Conservation (phyloP, 75 land plant species). For the Pinus tabuliformis region DNA sequence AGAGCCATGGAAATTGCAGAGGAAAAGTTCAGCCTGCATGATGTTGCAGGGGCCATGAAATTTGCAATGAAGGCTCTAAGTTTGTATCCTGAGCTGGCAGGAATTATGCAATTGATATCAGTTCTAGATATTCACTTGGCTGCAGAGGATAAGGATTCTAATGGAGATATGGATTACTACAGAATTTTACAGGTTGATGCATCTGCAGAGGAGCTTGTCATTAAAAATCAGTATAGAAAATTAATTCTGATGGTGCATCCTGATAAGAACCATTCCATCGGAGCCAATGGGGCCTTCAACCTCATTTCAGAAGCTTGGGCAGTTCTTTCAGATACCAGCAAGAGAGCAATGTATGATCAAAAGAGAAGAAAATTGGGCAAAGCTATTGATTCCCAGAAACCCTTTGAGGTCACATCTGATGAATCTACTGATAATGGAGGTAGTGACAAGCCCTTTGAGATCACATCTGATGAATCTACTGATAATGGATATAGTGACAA, state of each 20-base stretch:
- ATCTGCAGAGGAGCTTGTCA: neutral
- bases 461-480: neutral
- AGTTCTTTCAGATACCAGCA: constrained; percentile 28
- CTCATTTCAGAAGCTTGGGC: constrained; percentile 58
- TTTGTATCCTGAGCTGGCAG: constrained; percentile 21
- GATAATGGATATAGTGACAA: neutral
- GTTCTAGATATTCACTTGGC: constrained; percentile 27
- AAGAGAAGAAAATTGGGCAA: neutral
- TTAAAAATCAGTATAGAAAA: neutral
- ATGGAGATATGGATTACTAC: constrained; percentile 28
- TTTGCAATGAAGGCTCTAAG: constrained; percentile 16
- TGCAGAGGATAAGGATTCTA: neutral
- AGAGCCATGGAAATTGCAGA: constrained; percentile 22
- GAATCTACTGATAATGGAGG: too few species aligned
- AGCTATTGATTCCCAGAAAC: neutral
- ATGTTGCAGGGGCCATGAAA: constrained; percentile 17
- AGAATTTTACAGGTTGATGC: constrained; percentile 34
- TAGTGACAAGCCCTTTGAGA: too few species aligned
- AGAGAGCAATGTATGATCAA: constrained; percentile 15
- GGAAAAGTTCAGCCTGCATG: constrained; percentile 13
- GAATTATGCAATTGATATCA: constrained; percentile 23
- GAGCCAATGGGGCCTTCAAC: constrained; percentile 52
- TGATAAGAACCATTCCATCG: constrained; percentile 31
- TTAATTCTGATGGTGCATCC: neutral
- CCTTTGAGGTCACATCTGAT: neutral